Evolutionary conservation across 345 rosid genomes (phyloP).

Genomic region (Salix arbutifolia): DNA sequence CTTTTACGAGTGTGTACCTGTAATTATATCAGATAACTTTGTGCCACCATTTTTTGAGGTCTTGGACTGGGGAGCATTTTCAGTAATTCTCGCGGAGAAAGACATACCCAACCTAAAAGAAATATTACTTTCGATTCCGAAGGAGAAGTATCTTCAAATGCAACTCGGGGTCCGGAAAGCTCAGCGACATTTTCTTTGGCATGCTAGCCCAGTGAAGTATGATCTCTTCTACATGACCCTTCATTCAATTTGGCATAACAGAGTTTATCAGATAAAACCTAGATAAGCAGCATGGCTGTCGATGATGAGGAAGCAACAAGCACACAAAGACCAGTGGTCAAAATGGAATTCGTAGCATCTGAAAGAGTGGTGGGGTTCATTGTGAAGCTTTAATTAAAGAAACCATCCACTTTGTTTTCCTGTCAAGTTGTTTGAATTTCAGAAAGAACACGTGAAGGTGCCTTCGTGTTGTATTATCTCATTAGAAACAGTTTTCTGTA

Average conservation of each 20-base stretch:
- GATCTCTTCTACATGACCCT: slow-evolving; percentile 92
- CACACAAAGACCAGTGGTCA: background rate
- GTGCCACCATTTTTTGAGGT: slow-evolving; percentile 89
- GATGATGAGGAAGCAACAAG: background rate
- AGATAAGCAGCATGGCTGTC: slow-evolving; percentile 26
- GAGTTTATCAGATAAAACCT: slow-evolving; percentile 74
- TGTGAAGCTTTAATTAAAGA: background rate
- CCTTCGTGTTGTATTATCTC: background rate
- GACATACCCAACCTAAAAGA: slow-evolving; percentile 73
- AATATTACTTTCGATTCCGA: slow-evolving; percentile 54
- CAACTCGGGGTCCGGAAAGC: slow-evolving; percentile 71
- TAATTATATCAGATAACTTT: slow-evolving; percentile 81
- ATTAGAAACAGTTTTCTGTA: background rate
- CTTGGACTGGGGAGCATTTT: slow-evolving; percentile 71
- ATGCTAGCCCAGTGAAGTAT: slow-evolving; percentile 67
- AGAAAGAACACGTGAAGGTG: background rate
- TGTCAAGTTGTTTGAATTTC: background rate
- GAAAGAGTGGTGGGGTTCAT: background rate
- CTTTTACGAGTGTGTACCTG: slow-evolving; percentile 88
- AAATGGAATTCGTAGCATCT: background rate
- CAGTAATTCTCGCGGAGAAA: slow-evolving; percentile 71
- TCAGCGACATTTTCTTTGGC: slow-evolving; percentile 88
- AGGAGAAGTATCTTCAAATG: slow-evolving; percentile 59
- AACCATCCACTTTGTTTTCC: background rate
- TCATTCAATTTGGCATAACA: slow-evolving; percentile 85